A percentile compares a stretch with the other conserved stretches of the same genome.
phyloP scores from a whole-genome alignment of 2,329 filamentous ascomycete species.

The Penicillium janthinellum region DNA sequence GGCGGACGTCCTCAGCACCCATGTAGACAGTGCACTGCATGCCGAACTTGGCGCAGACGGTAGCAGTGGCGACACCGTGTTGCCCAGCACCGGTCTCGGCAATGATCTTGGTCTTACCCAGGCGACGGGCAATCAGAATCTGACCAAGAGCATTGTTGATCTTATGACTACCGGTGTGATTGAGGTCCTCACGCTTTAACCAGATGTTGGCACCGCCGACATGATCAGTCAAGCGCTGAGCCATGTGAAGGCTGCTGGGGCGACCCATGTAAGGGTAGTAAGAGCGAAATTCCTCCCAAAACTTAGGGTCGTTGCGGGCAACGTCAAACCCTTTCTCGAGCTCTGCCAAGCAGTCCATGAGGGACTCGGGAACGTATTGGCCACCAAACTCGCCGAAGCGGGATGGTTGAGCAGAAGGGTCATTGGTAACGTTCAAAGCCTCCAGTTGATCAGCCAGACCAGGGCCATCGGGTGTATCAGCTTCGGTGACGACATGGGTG shows the following conservation, averaged over 20 bases:
- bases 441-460: conserved; percentile 82
- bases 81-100: conserved; percentile 97
- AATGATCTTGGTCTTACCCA: conserved; percentile 97
- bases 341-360: conserved; percentile 94
- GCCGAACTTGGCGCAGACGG: conserved; percentile 95
- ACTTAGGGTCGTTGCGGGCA: conserved; percentile 81
- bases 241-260: conserved; percentile 86
- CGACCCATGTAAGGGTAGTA: conserved; percentile 98
- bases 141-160: conserved; percentile 99
- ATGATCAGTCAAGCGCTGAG: conserved; percentile 82
- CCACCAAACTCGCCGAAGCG: conserved; percentile 96
- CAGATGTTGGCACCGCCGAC: conserved; percentile 95
- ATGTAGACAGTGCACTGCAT: conserved; percentile 99
- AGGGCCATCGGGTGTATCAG: conserved; percentile 57
- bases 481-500: conserved; percentile 66
- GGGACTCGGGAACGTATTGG: conserved; percentile 93
- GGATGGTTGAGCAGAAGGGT: conserved; percentile 67
- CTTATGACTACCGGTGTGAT: conserved; percentile 98
- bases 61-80: conserved; percentile 96
- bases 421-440: conserved; percentile 69
- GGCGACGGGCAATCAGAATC: conserved; percentile 76
- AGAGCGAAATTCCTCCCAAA: conserved; percentile 96
- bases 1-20: conserved; percentile 95
- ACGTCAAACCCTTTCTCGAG: conserved; percentile 88
- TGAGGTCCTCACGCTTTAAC: conserved; percentile 95